Evolutionary conservation across 306 rosid genomes (phyloP).

Genomic region (Fragaria nilgerrensis): DNA sequence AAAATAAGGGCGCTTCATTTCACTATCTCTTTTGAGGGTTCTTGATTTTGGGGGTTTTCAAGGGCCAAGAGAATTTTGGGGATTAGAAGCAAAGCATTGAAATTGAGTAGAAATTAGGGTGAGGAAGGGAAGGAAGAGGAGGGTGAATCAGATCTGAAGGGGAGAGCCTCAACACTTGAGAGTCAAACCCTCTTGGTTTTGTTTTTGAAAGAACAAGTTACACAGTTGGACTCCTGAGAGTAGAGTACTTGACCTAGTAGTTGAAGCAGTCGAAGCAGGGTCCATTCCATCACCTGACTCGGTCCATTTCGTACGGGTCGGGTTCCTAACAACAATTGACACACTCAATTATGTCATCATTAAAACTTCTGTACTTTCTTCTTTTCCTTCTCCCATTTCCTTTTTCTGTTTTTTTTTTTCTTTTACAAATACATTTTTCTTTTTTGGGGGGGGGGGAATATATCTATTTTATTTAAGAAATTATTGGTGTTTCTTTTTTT

Average conservation of each 20-base stretch:
- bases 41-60: background rate
- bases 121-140: background rate
- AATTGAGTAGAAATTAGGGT: background rate
- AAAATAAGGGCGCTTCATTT: slow-evolving; percentile 71
- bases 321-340: background rate
- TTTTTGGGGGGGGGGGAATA: too few relatives aligned
- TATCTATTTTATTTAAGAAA: too few relatives aligned
- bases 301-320: slow-evolving; percentile 11
- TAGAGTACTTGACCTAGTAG: slow-evolving; percentile 46
- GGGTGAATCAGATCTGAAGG: slow-evolving; percentile 12
- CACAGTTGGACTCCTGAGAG: background rate
- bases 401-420: too few relatives aligned
- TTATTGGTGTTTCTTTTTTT: too few relatives aligned
- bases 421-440: too few relatives aligned
- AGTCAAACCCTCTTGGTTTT: slow-evolving; percentile 1
- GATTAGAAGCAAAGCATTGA: slow-evolving; percentile 15
- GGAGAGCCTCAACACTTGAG: background rate
- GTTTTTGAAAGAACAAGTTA: background rate
- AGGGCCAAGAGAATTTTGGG: background rate
- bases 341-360: background rate
- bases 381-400: too few relatives aligned
- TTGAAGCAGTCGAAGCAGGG: slow-evolving; percentile 37
- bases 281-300: slow-evolving; percentile 19
- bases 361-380: background rate
- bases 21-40: background rate